phyloP scores from a whole-genome alignment of 805 yeast species.

The Kluyveromyces siamensis region DNA sequence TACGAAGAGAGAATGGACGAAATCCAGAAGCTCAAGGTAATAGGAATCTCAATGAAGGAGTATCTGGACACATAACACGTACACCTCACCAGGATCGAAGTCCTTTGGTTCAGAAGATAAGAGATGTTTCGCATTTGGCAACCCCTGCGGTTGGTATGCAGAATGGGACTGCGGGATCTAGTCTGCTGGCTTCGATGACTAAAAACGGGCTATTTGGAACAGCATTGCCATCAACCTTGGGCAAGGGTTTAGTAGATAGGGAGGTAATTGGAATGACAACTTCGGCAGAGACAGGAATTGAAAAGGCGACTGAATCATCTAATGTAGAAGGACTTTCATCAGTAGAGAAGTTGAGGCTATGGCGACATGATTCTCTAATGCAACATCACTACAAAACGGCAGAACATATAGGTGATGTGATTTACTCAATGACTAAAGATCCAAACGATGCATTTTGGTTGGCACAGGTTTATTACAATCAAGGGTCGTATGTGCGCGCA shows the following conservation, averaged over 20 bases:
- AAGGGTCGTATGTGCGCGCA: conserved; percentile 73
- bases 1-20: background rate
- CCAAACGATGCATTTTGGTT: conserved; percentile 95
- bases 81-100: conserved; percentile 10
- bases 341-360: conserved; percentile 74
- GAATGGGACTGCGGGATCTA: conserved; percentile 11
- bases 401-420: conserved; percentile 84
- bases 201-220: conserved; percentile 22
- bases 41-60: background rate
- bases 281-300: background rate
- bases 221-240: conserved; percentile 23
- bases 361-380: conserved; percentile 91
- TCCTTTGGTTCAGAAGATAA: conserved; percentile 9
- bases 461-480: conserved; percentile 77
- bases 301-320: conserved; percentile 11
- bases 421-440: conserved; percentile 72
- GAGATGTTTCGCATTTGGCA: conserved; percentile 25
- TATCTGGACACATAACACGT: conserved; percentile 1
- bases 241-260: conserved; percentile 20
- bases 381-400: conserved; percentile 90
- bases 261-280: conserved; percentile 5
- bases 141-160: conserved; percentile 25
- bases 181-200: conserved; percentile 17
- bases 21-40: background rate
- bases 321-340: conserved; percentile 40